Conservation (phyloP, 441 rosid genomes). For the Jatropha multifida region DNA sequence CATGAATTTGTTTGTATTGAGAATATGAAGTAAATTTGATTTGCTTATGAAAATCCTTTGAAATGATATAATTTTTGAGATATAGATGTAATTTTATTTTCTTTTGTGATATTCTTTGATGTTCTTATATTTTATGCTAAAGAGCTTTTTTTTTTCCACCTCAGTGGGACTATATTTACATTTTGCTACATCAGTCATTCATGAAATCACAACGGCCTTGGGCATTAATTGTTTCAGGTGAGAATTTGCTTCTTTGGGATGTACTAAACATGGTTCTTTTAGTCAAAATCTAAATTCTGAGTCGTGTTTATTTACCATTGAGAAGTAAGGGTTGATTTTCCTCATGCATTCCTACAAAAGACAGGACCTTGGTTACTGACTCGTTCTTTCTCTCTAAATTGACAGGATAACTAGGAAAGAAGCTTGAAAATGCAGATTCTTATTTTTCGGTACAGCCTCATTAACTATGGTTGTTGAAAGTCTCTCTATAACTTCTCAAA, state of each 20-base stretch:
- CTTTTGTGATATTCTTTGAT: neutral
- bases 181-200: slow-evolving; percentile 88
- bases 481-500: neutral
- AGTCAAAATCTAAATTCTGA: neutral
- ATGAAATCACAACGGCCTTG: slow-evolving; percentile 87
- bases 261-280: neutral
- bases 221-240: slow-evolving; percentile 99
- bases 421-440: slow-evolving; percentile 50
- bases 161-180: slow-evolving; percentile 75
- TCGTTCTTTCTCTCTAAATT: slow-evolving; percentile 7
- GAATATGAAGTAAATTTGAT: neutral
- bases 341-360: neutral
- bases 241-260: slow-evolving; percentile 15
- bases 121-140: slow-evolving; percentile 15
- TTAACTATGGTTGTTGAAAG: neutral
- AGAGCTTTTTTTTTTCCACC: slow-evolving; percentile 20
- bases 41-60: neutral
- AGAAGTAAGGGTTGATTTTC: neutral
- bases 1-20: neutral
- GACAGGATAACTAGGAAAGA: slow-evolving; percentile 93
- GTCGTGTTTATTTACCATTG: neutral
- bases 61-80: neutral
- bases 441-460: slow-evolving; percentile 20
- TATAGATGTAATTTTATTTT: neutral
- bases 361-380: slow-evolving; percentile 12